These are phyloP conservation scores for Rhodotorula sp. DNA, from an alignment of 1,284 basidiomycete genomes.

Conservation along the genomic window DNA sequence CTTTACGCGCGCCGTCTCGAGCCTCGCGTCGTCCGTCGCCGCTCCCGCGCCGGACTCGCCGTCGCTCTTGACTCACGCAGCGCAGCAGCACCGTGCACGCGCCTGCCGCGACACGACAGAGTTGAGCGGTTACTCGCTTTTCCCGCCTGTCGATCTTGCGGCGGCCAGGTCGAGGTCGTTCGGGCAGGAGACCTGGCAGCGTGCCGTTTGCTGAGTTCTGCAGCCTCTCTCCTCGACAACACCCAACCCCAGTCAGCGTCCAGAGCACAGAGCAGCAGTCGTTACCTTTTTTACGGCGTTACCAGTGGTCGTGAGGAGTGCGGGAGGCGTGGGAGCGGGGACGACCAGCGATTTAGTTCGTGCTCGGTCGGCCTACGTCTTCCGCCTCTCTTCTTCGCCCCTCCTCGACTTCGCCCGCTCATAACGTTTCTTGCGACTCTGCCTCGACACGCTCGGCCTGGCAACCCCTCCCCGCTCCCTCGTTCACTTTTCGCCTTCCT, in stretches of 20 bases:
- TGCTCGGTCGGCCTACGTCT: constrained; percentile 2
- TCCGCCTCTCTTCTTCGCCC: background rate
- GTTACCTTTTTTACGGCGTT: background rate
- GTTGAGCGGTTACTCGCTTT: constrained; percentile 12
- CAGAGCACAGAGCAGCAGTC: constrained; percentile 8
- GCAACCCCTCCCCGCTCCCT: no score
- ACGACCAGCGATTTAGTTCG: constrained; percentile 26
- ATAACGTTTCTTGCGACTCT: background rate
- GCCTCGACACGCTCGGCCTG: background rate
- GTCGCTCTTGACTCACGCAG: background rate
- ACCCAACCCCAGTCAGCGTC: background rate
- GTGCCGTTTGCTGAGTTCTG: constrained; percentile 12
- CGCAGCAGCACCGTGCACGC: background rate
- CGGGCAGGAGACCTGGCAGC: constrained; percentile 23
- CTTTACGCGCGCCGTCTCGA: constrained; percentile 7
- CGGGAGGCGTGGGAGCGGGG: background rate
- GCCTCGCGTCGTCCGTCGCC: constrained; percentile 8
- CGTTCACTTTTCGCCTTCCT: no score
- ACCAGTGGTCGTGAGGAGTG: background rate
- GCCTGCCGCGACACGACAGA: constrained; percentile 4
- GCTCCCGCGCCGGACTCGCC: constrained; percentile 1
- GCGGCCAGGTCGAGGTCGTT: constrained; percentile 15
- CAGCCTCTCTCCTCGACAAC: background rate
- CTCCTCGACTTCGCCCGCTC: background rate
- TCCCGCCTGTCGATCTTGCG: constrained; percentile 24